phyloP scores from a whole-genome alignment of 2,329 filamentous ascomycete species.

The Clonostachys chloroleuca region DNA sequence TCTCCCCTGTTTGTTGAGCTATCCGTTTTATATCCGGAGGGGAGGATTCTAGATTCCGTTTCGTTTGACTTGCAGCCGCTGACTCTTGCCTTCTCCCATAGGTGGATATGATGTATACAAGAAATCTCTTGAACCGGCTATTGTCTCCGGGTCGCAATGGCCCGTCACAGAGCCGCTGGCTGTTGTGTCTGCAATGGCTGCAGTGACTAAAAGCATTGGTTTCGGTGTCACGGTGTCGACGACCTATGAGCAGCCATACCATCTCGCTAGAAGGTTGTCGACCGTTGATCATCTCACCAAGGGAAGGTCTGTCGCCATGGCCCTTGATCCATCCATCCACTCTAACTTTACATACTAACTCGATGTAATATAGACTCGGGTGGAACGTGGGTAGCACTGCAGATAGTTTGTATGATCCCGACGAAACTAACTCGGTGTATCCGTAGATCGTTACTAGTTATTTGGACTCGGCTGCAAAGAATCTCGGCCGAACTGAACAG shows the following conservation, averaged over 20 bases:
- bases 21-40: too few relatives aligned
- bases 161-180: slow-evolving; percentile 64
- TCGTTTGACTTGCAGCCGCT: too few relatives aligned
- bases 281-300: slow-evolving; percentile 53
- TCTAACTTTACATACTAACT: background rate
- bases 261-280: slow-evolving; percentile 58
- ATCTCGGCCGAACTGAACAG: slow-evolving; percentile 56
- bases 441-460: slow-evolving; percentile 67
- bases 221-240: slow-evolving; percentile 66
- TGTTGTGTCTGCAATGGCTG: slow-evolving; percentile 63
- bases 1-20: too few relatives aligned
- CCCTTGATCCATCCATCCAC: background rate
- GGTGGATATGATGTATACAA: slow-evolving; percentile 69
- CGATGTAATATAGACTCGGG: background rate
- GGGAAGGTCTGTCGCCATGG: background rate
- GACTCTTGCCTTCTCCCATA: too few relatives aligned
- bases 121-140: slow-evolving; percentile 42
- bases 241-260: slow-evolving; percentile 66
- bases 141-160: slow-evolving; percentile 62
- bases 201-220: slow-evolving; percentile 60
- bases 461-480: slow-evolving; percentile 64
- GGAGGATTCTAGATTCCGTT: too few relatives aligned
- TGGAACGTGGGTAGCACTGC: slow-evolving; percentile 1
- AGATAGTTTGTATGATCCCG: too few relatives aligned
- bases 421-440: slow-evolving; percentile 13